A percentile compares a stretch with the other conserved stretches of the same genome.
These are phyloP conservation scores for Ophioceras dolichostomum DNA, from an alignment of 2,329 filamentous ascomycete species.

Conservation along the genomic window DNA sequence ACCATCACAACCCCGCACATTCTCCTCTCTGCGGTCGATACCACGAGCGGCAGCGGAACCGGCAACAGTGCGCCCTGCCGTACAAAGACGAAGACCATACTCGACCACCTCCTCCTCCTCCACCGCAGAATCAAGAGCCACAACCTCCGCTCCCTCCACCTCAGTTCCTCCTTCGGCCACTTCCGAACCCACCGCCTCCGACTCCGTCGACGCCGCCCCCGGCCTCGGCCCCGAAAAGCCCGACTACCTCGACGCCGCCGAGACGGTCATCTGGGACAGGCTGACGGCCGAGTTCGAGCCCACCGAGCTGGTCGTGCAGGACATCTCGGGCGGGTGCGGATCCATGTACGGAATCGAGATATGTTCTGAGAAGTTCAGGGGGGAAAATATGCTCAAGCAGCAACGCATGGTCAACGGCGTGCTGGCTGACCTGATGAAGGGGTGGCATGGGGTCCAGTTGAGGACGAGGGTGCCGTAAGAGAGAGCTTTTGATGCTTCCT, in stretches of 20 bases:
- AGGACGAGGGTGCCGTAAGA: slow-evolving; percentile 46
- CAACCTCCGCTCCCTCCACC: too few relatives aligned
- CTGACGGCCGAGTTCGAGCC: slow-evolving; percentile 36
- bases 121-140: too few relatives aligned
- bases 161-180: too few relatives aligned
- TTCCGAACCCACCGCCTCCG: too few relatives aligned
- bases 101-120: too few relatives aligned
- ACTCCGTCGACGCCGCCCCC: too few relatives aligned
- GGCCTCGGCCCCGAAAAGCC: slow-evolving; percentile 35
- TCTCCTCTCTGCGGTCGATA: too few relatives aligned
- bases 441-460: slow-evolving; percentile 75
- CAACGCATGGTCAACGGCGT: slow-evolving; percentile 69
- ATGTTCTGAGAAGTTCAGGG: slow-evolving; percentile 57
- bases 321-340: slow-evolving; percentile 74
- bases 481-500: too few relatives aligned
- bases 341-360: slow-evolving; percentile 83
- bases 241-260: slow-evolving; percentile 39
- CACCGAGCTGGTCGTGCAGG: slow-evolving; percentile 51
- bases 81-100: too few relatives aligned
- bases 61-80: too few relatives aligned
- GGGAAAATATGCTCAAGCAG: slow-evolving; percentile 64
- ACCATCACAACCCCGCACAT: too few relatives aligned
- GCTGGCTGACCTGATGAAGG: slow-evolving; percentile 62
- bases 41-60: too few relatives aligned
- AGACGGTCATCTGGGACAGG: slow-evolving; percentile 45